A percentile compares a stretch with the other conserved stretches of the same genome.
phyloP scores from a whole-genome alignment of 148 eudicot species.

The Rhododendron kiyosumense region DNA sequence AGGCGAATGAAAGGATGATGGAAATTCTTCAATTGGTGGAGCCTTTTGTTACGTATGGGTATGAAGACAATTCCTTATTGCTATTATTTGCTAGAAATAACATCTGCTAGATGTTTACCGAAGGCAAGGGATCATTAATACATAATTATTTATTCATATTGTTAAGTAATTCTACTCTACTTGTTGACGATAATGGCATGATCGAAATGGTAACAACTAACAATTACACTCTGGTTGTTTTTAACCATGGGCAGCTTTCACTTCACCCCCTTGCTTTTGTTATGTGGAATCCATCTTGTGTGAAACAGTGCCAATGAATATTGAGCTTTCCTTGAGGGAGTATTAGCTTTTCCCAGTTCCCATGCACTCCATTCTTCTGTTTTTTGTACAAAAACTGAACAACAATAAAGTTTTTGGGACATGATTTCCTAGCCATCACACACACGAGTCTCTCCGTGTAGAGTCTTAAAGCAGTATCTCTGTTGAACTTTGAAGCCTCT shows the following conservation, averaged over 20 bases:
- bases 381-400: not conserved
- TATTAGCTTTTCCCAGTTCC: not conserved
- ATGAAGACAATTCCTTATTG: conserved; percentile 13
- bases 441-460: not conserved
- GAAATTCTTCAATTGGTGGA: conserved; percentile 73
- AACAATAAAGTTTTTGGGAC: not conserved
- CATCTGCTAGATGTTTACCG: not conserved
- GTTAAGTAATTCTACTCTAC: not conserved
- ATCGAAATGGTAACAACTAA: not conserved
- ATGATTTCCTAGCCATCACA: not conserved
- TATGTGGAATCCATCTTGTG: not conserved
- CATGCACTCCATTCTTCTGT: not conserved
- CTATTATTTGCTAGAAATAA: not conserved
- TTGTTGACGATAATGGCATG: not conserved
- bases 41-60: conserved; percentile 91
- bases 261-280: not conserved
- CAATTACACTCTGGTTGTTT: not conserved
- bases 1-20: conserved; percentile 60
- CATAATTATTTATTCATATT: not conserved
- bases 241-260: not conserved
- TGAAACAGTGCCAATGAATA: not conserved
- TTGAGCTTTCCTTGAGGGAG: not conserved
- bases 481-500: not conserved
- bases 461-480: not conserved
- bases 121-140: not conserved